Base-by-base conservation (phyloP, 306 rosid species). In the Clitoria ternatea region DNA sequence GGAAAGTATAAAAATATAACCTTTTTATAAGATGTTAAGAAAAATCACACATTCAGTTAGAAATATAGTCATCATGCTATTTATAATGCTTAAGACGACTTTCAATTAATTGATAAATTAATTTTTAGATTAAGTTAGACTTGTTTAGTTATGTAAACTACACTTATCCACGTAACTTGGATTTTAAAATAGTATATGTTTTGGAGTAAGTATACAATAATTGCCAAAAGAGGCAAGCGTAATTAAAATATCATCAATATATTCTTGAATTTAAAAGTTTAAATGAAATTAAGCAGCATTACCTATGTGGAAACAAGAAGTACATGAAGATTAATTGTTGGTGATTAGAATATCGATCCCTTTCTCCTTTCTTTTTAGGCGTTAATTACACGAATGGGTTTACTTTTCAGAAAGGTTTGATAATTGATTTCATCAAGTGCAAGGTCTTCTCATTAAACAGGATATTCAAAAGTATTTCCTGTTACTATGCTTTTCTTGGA, bases 331-430 rank as follows among this genome's bases (percentile, higher is more conserved):
- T 49, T 24, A 64, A 54, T 40, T 45, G 70, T 33, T 44, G 63
- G 20, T 54, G 53, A 61, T 50, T 37, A 54, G 47, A 49, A 32
- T 32, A 40, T 63, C n/a, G n/a, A n/a, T n/a, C 68, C 4, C 30
- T 35, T 24, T 55, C 71, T 63, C 43, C 53, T 49, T 24, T 40
- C 54, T 18, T 3, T 26, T 8, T 49, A 39, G 2, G 29, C 72
- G 68, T 56, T 74, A 39, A 42, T 49, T 29, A 36, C 14, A 45
- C 43, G 17, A 75, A 61, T 75, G 76, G 45, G n/a, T 60, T 67
- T 44, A 6, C 79, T 66, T 79, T 79, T 14, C 22, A 37, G 44
- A 79, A 79, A 83, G 74, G 37, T 66, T 30, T 67, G 27, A 35
- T 59, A 33, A 45, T 32, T 66, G 30, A 66, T 54, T 43, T 30